These are phyloP conservation scores for Allantophomopsis lycopodina DNA, from an alignment of 2,329 filamentous ascomycete genomes.

Conservation along the genomic window DNA sequence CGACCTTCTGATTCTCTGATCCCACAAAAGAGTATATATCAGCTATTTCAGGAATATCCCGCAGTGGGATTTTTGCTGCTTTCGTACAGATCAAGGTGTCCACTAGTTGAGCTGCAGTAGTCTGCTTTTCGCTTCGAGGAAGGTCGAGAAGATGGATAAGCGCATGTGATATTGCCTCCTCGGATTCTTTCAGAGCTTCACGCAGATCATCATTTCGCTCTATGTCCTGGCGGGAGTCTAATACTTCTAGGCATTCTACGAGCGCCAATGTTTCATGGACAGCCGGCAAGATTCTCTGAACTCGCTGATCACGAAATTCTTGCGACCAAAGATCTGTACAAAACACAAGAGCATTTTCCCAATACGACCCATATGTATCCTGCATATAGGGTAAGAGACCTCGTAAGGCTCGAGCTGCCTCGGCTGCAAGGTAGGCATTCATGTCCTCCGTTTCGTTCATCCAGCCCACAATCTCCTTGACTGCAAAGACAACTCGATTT, in stretches of 20 bases:
- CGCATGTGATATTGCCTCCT: constrained; percentile 37
- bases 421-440: constrained; percentile 27
- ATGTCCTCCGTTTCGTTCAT: constrained; percentile 36
- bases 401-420: constrained; percentile 42
- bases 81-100: constrained; percentile 62
- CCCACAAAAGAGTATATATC: constrained; percentile 67
- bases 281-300: constrained; percentile 36
- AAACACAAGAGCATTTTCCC: constrained; percentile 52
- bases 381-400: constrained; percentile 59
- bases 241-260: constrained; percentile 43
- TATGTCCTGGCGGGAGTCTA: constrained; percentile 39
- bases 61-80: constrained; percentile 47
- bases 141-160: constrained; percentile 51
- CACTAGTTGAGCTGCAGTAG: constrained; percentile 52
- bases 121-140: constrained; percentile 34
- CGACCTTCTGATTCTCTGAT: constrained; percentile 60
- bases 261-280: constrained; percentile 64
- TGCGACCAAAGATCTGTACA: constrained; percentile 41
- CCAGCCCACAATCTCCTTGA: constrained; percentile 66
- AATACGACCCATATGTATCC: constrained; percentile 80
- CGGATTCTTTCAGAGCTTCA: constrained; percentile 54
- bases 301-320: constrained; percentile 14
- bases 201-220: constrained; percentile 64
- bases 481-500: constrained; percentile 50
- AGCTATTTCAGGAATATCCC: constrained; percentile 46